A percentile compares a stretch with the other conserved stretches of the same genome.
Evolutionary conservation across 768 basidiomycete genomes (phyloP).

Genomic region (Coprinellus aureogranulatus): DNA sequence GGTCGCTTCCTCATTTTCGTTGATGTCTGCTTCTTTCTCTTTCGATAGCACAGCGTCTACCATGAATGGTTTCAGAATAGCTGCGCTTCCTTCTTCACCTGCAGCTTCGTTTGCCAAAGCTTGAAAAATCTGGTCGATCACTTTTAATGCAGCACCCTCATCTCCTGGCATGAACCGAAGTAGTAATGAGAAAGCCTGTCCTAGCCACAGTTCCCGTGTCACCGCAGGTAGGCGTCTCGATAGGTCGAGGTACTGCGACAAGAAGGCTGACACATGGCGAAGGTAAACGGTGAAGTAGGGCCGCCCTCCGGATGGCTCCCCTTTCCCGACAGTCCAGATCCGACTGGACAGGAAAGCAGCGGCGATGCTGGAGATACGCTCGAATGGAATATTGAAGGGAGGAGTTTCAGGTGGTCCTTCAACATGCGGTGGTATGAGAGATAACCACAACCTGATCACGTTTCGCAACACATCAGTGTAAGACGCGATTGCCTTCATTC

Average conservation of each 20-base stretch:
- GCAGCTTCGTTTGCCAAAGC: slow-evolving; percentile 29
- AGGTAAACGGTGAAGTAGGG: slow-evolving; percentile 26
- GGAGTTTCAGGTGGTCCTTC: slow-evolving; percentile 43
- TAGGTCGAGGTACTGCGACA: slow-evolving; percentile 55
- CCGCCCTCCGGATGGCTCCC: slow-evolving; percentile 21
- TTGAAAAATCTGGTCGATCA: slow-evolving; percentile 39
- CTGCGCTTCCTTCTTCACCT: neutral
- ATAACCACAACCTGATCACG: slow-evolving; percentile 61
- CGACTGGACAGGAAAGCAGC: slow-evolving; percentile 49
- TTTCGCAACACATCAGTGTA: slow-evolving; percentile 41
- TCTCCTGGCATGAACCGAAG: slow-evolving; percentile 67
- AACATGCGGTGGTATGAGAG: slow-evolving; percentile 48
- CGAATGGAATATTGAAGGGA: slow-evolving; percentile 62
- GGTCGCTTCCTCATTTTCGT: neutral
- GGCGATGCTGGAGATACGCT: slow-evolving; percentile 51
- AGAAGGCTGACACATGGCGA: slow-evolving; percentile 54
- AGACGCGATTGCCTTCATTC: slow-evolving; percentile 25
- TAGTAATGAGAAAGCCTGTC: slow-evolving; percentile 60
- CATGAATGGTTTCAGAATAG: slow-evolving; percentile 61
- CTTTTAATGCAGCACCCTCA: slow-evolving; percentile 52
- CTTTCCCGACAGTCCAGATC: slow-evolving; percentile 43
- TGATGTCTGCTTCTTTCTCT: slow-evolving; percentile 26
- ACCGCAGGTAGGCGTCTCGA: slow-evolving; percentile 56
- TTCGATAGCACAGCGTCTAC: slow-evolving; percentile 42
- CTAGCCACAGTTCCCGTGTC: slow-evolving; percentile 61